Conservation (phyloP, 2,329 filamentous ascomycete species). For the Tolypocladium amazonense region DNA sequence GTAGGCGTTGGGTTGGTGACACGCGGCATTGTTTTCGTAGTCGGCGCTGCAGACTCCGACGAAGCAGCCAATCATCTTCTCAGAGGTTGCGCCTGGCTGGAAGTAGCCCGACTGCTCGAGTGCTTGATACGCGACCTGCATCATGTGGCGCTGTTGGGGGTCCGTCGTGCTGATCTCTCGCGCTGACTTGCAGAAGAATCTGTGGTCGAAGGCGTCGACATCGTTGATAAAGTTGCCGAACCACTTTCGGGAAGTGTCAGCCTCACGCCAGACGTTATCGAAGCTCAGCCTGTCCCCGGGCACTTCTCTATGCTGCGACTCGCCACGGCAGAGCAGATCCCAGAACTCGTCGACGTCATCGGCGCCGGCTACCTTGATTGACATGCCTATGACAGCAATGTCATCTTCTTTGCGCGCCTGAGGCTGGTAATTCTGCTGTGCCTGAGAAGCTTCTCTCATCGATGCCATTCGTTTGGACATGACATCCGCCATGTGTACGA, state of each 20-base stretch:
- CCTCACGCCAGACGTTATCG: not conserved
- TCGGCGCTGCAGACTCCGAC: not conserved
- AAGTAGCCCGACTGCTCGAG: not conserved
- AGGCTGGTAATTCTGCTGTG: not conserved
- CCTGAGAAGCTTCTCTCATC: not conserved
- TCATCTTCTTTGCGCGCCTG: not conserved
- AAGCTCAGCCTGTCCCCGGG: not conserved
- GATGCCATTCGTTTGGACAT: not conserved
- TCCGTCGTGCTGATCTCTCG: not conserved
- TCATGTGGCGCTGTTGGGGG: not conserved
- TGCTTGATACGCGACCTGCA: not conserved
- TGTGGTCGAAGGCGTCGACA: not conserved
- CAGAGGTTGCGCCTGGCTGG: not conserved
- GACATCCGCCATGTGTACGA: not conserved
- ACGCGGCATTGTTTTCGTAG: not conserved
- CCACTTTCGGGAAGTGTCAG: not conserved
- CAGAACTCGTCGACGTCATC: not conserved
- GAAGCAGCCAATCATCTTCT: not conserved
- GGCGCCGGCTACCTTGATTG: not conserved
- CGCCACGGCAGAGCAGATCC: not conserved
- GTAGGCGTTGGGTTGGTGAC: not conserved
- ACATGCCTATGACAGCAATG: not conserved
- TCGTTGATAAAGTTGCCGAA: not conserved
- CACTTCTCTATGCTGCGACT: not conserved
- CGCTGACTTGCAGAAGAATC: not conserved